Evolutionary conservation across 1,284 basidiomycete species (phyloP), one percentile per base, ranked within the genome.

Genomic region (Trichosporon ovoides): DNA sequence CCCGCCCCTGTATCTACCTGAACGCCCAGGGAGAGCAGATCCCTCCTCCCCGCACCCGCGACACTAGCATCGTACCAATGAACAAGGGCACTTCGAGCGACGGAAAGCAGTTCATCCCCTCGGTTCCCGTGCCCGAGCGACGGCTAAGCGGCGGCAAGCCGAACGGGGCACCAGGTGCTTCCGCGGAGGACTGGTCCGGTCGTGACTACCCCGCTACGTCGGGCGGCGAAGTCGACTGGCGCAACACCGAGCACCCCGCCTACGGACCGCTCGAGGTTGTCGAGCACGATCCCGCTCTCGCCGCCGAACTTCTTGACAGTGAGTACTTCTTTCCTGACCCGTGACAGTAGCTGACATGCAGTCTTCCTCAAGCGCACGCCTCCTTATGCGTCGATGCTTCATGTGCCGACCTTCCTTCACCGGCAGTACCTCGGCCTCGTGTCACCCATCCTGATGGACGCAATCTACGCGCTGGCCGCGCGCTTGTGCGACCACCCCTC

Each of bases 391-490:
- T 64, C 71, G 38, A 76, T 79, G 69, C 68, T 80, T 52, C 79
- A 80, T 62, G 66, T 68, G 22, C 70, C 79, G 22, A 78, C 76
- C 3, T 80, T 80, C 67, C 66, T 76, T 10, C 72, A 80, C 57
- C 75, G 79, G 12, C 67, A 77, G 16, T 78, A 77, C 60, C 72
- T 76, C 37, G 69, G 68, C 35, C 72, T 72, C 48, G 68, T 76
- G 4, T 75, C 77, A 12, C 72, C 74, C 6, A 66, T 76, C 38
- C 68, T 80, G 16, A 67, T 79, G 52, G 72, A 79, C 62, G 70
- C 76, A 36, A 78, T 80, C 37, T 80, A 77, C 64, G 74, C 77
- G n/a, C 60, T 79, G 19, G 66, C 76, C 18, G 71, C 76, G 10
- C 74, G 79, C 12, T 62, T 75, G 52, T 76, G 67, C 59, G 70